A percentile compares a stretch with the other conserved stretches of the same genome.
phyloP scores from a whole-genome alignment of 1,284 basidiomycete genomes.

The Agroathelia rolfsii region DNA sequence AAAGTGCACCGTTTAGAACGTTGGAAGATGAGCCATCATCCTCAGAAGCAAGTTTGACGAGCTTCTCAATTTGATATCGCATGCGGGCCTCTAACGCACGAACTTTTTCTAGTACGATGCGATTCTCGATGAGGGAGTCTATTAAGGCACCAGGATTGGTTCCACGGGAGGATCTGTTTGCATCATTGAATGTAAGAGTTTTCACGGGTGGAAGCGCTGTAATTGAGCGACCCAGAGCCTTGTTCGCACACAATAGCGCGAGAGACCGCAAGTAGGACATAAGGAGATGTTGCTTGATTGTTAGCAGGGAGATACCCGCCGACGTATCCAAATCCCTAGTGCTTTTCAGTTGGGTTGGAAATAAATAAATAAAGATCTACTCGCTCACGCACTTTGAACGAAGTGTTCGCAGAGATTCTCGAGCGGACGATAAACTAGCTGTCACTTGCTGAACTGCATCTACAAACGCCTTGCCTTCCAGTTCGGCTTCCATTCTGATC shows the following conservation, averaged over 20 bases:
- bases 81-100: conserved; percentile 78
- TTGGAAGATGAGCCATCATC: conserved; percentile 42
- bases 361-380: conserved; percentile 1
- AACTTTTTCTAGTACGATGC: conserved; percentile 72
- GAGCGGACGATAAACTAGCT: conserved; percentile 49
- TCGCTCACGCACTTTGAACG: conserved; percentile 38
- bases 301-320: conserved; percentile 84
- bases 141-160: conserved; percentile 53
- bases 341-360: conserved; percentile 21
- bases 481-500: too few relatives aligned
- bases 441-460: conserved; percentile 54
- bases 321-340: conserved; percentile 49
- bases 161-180: conserved; percentile 45
- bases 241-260: conserved; percentile 64
- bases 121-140: conserved; percentile 64
- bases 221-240: conserved; percentile 55
- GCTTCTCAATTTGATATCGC: conserved; percentile 93
- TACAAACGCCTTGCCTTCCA: conserved; percentile 23
- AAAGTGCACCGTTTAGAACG: conserved; percentile 52
- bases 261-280: conserved; percentile 86
- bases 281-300: conserved; percentile 80
- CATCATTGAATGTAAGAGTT: conserved; percentile 50
- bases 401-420: conserved; percentile 43
- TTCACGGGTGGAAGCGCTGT: conserved; percentile 27
- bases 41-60: conserved; percentile 64